phyloP scores from a whole-genome alignment of 306 rosid genomes.

The Fragaria ananassa region DNA sequence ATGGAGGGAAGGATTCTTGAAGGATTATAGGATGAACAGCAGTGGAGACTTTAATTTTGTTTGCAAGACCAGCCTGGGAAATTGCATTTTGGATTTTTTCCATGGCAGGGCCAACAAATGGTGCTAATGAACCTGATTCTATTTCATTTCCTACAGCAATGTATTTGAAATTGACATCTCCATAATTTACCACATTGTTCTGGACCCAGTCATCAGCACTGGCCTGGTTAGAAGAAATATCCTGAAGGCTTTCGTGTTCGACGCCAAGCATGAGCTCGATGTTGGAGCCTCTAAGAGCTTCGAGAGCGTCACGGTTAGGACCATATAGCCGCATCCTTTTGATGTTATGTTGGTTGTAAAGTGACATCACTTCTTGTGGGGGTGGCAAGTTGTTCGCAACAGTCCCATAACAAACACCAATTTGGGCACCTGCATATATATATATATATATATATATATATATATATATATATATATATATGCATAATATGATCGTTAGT shows the following conservation, averaged over 20 bases:
- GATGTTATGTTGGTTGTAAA: conserved; percentile 22
- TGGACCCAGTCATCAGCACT: background rate
- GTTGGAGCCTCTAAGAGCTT: conserved; percentile 36
- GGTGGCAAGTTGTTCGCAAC: conserved; percentile 29
- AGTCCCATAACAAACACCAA: conserved; percentile 44
- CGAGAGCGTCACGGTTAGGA: conserved; percentile 24
- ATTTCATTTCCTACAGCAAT: conserved; percentile 3
- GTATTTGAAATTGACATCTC: background rate
- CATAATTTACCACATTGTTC: background rate
- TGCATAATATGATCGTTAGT: no score
- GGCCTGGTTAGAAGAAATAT: conserved; percentile 5
- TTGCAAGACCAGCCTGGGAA: background rate
- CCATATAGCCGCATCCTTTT: conserved; percentile 34
- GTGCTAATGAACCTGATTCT: conserved; percentile 9
- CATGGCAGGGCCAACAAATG: conserved; percentile 26
- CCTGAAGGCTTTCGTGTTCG: conserved; percentile 15
- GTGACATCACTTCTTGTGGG: conserved; percentile 28
- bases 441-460: no score
- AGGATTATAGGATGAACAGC: conserved; percentile 5
- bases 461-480: background rate
- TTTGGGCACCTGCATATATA: conserved; percentile 29
- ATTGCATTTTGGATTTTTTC: conserved; percentile 16
- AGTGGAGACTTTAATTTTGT: conserved; percentile 22
- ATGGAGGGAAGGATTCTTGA: conserved; percentile 18
- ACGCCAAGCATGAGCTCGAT: conserved; percentile 33